A percentile compares a stretch with the other conserved stretches of the same genome.
Evolutionary conservation across 2,329 filamentous ascomycete genomes (phyloP).

Genomic region (Colletotrichum abscissum): DNA sequence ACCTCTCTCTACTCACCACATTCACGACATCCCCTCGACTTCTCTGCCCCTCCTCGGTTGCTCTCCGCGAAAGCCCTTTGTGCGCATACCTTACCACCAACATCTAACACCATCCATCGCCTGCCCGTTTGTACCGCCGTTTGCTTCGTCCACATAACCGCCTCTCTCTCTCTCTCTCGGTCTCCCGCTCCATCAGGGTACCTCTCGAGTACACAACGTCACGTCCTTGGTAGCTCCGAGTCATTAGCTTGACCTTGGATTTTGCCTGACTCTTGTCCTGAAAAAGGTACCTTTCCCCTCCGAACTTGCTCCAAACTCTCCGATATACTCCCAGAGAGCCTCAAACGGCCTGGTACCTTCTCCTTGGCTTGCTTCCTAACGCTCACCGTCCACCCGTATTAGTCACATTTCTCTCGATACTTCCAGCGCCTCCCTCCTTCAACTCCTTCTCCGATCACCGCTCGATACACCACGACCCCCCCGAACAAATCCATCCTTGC

Average conservation of each 20-base stretch:
- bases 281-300: slow-evolving; percentile 29
- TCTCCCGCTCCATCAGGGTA: slow-evolving; percentile 4
- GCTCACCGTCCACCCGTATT: slow-evolving; percentile 31
- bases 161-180: neutral
- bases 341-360: slow-evolving; percentile 27
- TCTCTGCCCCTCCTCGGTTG: slow-evolving; percentile 16
- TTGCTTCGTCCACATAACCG: slow-evolving; percentile 8
- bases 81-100: neutral
- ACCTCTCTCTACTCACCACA: neutral
- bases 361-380: slow-evolving; percentile 24
- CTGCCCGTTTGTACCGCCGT: slow-evolving; percentile 20
- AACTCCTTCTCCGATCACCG: slow-evolving; percentile 8
- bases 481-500: slow-evolving; percentile 1
- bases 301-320: slow-evolving; percentile 10
- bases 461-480: neutral
- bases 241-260: slow-evolving; percentile 39
- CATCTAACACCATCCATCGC: neutral
- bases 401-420: slow-evolving; percentile 27
- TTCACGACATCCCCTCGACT: slow-evolving; percentile 28
- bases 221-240: slow-evolving; percentile 34
- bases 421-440: slow-evolving; percentile 7
- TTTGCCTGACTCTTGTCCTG: slow-evolving; percentile 25
- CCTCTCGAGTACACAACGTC: slow-evolving; percentile 17
- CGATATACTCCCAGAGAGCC: slow-evolving; percentile 13
- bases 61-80: neutral